Evolutionary conservation across 2,329 filamentous ascomycete genomes (phyloP), one percentile per base, ranked within the genome.

Genomic region (Colletotrichum godetiae): DNA sequence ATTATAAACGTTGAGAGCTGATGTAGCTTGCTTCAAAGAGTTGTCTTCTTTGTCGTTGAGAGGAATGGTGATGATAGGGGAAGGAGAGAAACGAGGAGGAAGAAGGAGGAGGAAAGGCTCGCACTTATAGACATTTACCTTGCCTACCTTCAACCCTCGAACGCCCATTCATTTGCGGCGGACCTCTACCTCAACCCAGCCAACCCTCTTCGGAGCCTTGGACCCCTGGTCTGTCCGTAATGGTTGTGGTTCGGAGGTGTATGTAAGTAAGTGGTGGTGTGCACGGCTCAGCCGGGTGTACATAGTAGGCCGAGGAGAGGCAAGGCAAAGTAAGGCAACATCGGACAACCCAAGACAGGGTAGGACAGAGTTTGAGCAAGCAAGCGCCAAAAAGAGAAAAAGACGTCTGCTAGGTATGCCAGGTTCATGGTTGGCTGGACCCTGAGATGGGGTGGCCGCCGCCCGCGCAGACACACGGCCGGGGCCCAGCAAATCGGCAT

Each of bases 371-470:
- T 19, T 42, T 42, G 37, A 37, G 31, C 8, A 35, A 31, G 19
- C 15, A 33, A 27, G 31, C 57, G 31, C 27, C 59, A 33, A 53
- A 29, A 29, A 19, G 10, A 33, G 24, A n/a, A 49, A 22, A 29
- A 12, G 12, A 29, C 27, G 27, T 29, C 27, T 29, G 15, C 3
- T 37, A 27, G 6, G 59, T 55, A 53, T 33, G 55, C 60, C 62
- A 33, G 70, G 70, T 60, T 70, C 67, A 73, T 73, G 70, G 70
- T 73, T 70, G 70, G 68, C 61, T 60, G 70, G 59, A 70, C 55
- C 70, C 70, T 70, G 70, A 69, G 64, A 61, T 60, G 68, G 56
- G 27, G 24, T 67, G 57, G 65, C 65, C 65, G 65, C 69, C 46
- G 57, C 57, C 62, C 58, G 29, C 27, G 29, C 53, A 67, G 53